Conservation (phyloP, 106 monocot species). For the Narthecium ossifragum region DNA sequence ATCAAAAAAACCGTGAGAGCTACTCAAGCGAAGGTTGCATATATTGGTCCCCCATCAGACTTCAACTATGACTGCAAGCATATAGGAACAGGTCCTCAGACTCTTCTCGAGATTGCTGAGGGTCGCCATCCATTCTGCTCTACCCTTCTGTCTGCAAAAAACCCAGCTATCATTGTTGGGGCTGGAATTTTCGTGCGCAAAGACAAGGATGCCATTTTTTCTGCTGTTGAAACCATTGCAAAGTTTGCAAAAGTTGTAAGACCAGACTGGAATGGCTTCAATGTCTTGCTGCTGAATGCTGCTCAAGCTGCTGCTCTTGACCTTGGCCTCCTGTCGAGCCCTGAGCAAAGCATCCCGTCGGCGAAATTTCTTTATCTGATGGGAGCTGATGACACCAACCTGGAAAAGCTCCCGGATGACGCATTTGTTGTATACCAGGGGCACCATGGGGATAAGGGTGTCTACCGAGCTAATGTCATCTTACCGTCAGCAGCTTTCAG, state of each 20-base stretch:
- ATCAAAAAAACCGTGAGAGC: slow-evolving; percentile 80
- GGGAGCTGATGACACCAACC: slow-evolving; percentile 78
- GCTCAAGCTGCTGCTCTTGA: slow-evolving; percentile 96
- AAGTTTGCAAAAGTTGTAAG: slow-evolving; percentile 43
- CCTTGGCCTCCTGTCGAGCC: slow-evolving; percentile 66
- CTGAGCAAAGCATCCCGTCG: slow-evolving; percentile 35
- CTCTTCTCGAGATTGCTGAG: slow-evolving; percentile 81
- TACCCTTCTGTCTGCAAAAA: slow-evolving; percentile 63
- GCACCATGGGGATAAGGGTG: slow-evolving; percentile 92
- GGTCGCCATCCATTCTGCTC: slow-evolving; percentile 92
- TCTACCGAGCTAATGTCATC: slow-evolving; percentile 91
- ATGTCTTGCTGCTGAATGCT: slow-evolving; percentile 75
- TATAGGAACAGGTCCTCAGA: slow-evolving; percentile 71
- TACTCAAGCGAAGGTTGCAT: slow-evolving; percentile 87
- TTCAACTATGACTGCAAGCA: slow-evolving; percentile 87
- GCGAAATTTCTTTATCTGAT: slow-evolving; percentile 89
- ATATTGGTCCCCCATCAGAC: slow-evolving; percentile 77
- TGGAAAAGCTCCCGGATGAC: slow-evolving; percentile 66
- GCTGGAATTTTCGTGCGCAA: slow-evolving; percentile 64
- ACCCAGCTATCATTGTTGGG: slow-evolving; percentile 82
- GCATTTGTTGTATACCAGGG: slow-evolving; percentile 98
- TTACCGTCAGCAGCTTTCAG: slow-evolving; percentile 87
- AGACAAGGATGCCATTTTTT: slow-evolving; percentile 68
- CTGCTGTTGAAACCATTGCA: slow-evolving; percentile 59
- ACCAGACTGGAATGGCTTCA: slow-evolving; percentile 89